These are phyloP conservation scores for Oryza longistaminata DNA, from an alignment of 176 grass and related monocot genomes.

Conservation along the genomic window DNA sequence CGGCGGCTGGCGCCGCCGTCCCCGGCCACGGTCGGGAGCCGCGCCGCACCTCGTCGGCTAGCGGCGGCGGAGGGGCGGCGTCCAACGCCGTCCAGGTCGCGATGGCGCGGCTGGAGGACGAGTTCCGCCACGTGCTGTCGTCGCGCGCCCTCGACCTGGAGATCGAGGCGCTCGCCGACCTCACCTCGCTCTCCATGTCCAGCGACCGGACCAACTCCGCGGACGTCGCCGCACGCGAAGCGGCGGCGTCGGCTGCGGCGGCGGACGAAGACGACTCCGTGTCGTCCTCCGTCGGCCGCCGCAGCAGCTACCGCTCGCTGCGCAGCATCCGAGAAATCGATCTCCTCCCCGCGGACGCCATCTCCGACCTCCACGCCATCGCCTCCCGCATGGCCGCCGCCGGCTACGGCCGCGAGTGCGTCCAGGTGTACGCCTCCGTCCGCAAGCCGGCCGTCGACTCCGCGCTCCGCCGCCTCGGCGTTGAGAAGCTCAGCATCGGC, in stretches of 20 bases:
- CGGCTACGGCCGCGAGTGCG: constrained; percentile 87
- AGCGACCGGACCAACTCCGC: constrained; percentile 33
- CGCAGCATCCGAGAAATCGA: constrained; percentile 89
- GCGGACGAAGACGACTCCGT: constrained; percentile 12
- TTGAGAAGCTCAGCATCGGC: constrained; percentile 94
- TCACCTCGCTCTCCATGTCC: constrained; percentile 47
- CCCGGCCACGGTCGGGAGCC: constrained; percentile 20
- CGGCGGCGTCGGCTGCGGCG: neutral
- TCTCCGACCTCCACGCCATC: constrained; percentile 71
- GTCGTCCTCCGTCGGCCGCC: constrained; percentile 44
- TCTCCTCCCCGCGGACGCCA: constrained; percentile 68
- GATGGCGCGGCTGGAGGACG: constrained; percentile 80
- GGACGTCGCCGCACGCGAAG: neutral
- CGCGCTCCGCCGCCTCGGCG: constrained; percentile 69
- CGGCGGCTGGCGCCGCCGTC: constrained; percentile 47
- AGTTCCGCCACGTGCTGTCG: constrained; percentile 65
- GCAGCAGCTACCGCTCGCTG: constrained; percentile 66
- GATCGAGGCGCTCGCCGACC: constrained; percentile 53
- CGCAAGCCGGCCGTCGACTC: constrained; percentile 80
- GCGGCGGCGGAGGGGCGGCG: too few species aligned
- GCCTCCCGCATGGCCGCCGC: constrained; percentile 64
- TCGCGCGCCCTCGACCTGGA: constrained; percentile 59
- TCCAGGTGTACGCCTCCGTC: constrained; percentile 83
- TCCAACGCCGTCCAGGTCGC: constrained; percentile 55
- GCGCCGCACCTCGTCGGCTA: constrained; percentile 24